Evolutionary conservation across 306 rosid species (phyloP).

Genomic region (Hippophae rhamnoides): DNA sequence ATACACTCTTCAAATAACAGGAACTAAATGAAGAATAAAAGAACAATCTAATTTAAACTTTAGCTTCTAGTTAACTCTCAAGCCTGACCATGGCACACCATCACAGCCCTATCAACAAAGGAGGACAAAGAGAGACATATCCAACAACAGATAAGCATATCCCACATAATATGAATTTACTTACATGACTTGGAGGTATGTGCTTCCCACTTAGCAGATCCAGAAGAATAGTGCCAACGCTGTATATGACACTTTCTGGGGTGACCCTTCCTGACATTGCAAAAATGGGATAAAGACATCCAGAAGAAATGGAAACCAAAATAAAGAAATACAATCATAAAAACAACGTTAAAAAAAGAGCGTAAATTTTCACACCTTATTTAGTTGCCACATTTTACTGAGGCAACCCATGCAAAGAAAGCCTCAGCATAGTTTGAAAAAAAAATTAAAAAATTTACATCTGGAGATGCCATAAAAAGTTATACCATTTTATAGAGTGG

Average conservation of each 20-base stretch:
- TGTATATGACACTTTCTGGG: conserved; percentile 91
- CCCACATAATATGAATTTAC: conserved; percentile 16
- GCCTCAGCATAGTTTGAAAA: no score
- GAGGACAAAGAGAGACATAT: conserved; percentile 4
- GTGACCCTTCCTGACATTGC: conserved; percentile 79
- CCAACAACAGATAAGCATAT: not conserved
- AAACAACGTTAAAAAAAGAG: not conserved
- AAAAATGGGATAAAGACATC: conserved; percentile 3
- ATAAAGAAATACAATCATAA: conserved; percentile 6
- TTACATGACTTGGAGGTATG: conserved; percentile 97
- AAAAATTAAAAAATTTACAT: no score
- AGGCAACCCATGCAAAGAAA: no score
- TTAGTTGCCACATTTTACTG: no score
- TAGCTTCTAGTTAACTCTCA: not conserved
- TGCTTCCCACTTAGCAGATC: conserved; percentile 98
- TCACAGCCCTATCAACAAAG: not conserved
- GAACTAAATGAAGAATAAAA: not conserved
- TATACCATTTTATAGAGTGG: no score
- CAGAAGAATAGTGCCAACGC: conserved; percentile 90
- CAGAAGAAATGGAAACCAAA: conserved; percentile 5
- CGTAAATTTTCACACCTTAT: no score
- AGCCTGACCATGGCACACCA: not conserved
- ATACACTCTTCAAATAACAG: no score
- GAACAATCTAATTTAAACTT: not conserved
- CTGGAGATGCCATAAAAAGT: no score